Evolutionary conservation across 257 asterid species (phyloP).

Genomic region (Avicennia marina): DNA sequence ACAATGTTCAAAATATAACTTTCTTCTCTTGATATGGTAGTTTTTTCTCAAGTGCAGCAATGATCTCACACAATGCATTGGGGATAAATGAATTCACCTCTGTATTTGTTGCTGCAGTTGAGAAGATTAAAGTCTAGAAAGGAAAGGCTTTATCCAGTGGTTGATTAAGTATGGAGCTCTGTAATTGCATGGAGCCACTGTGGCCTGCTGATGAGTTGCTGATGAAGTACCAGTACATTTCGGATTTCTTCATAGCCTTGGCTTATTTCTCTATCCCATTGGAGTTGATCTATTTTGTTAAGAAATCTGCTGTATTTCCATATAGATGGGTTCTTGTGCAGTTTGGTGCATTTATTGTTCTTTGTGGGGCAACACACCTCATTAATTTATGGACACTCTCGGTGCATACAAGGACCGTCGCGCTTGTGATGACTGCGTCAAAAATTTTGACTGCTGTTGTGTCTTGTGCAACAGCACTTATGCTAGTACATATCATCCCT

Average conservation of each 20-base stretch:
- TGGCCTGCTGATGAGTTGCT: constrained; percentile 89
- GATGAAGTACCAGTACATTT: constrained; percentile 91
- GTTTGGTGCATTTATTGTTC: constrained; percentile 97
- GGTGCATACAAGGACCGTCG: constrained; percentile 81
- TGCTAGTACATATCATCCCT: constrained; percentile 96
- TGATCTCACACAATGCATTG: not conserved
- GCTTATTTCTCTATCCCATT: constrained; percentile 97
- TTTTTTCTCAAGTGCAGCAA: not conserved
- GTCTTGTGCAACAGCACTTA: constrained; percentile 93
- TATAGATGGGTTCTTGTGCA: constrained; percentile 98
- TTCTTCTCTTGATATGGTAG: not conserved
- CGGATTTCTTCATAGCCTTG: constrained; percentile 97
- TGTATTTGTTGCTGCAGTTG: constrained; percentile 27
- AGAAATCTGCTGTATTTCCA: constrained; percentile 95
- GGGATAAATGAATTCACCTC: not conserved
- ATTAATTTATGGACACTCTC: constrained; percentile 87
- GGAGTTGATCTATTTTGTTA: constrained; percentile 91
- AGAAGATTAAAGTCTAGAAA: constrained; percentile 16
- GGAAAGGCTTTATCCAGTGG: constrained; percentile 5
- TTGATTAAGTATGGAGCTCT: constrained; percentile 55
- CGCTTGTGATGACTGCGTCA: constrained; percentile 80
- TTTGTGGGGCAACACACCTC: constrained; percentile 95
- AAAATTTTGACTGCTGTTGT: constrained; percentile 84
- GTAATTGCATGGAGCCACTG: constrained; percentile 89
- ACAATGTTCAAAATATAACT: not conserved